These are phyloP conservation scores for Cytospora schulzeri DNA, from an alignment of 2,329 filamentous ascomycete genomes.

Conservation along the genomic window DNA sequence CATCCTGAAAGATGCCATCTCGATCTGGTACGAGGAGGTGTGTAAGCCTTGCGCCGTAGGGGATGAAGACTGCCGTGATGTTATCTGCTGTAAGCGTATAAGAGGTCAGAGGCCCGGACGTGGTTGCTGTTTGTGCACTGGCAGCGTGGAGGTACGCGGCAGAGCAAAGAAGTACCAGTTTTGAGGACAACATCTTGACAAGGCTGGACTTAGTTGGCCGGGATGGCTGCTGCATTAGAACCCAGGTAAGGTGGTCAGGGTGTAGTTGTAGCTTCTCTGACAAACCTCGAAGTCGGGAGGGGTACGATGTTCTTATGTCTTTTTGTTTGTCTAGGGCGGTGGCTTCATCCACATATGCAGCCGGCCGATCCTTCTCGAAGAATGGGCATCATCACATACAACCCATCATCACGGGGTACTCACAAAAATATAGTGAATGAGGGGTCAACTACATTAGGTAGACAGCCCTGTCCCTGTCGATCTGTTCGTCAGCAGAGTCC, in stretches of 20 bases:
- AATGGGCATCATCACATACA: not conserved
- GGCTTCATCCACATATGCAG: not conserved
- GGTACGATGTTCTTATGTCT: not conserved
- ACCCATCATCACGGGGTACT: not conserved
- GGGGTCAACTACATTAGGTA: too few relatives aligned
- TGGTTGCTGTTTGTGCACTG: constrained; percentile 18
- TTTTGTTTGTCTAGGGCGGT: not conserved
- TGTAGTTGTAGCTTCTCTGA: not conserved
- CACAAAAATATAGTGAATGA: not conserved
- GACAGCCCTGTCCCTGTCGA: not conserved
- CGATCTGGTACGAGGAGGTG: constrained; percentile 22
- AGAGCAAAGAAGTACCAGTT: constrained; percentile 7
- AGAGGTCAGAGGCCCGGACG: constrained; percentile 14
- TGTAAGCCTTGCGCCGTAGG: constrained; percentile 21
- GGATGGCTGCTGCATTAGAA: not conserved
- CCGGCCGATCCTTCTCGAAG: not conserved
- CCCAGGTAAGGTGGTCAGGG: not conserved
- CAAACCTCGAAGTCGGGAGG: not conserved
- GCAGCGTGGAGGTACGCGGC: constrained; percentile 7
- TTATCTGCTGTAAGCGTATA: constrained; percentile 23
- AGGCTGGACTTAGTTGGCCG: not conserved
- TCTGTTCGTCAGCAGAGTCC: not conserved
- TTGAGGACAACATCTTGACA: constrained; percentile 7
- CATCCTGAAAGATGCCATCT: constrained; percentile 16
- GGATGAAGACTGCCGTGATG: constrained; percentile 20